Percentiles rank a stretch among this genome's conserved stretches.
phyloP scores from a whole-genome alignment of 345 rosid genomes.

The Anastatica hierochuntica region DNA sequence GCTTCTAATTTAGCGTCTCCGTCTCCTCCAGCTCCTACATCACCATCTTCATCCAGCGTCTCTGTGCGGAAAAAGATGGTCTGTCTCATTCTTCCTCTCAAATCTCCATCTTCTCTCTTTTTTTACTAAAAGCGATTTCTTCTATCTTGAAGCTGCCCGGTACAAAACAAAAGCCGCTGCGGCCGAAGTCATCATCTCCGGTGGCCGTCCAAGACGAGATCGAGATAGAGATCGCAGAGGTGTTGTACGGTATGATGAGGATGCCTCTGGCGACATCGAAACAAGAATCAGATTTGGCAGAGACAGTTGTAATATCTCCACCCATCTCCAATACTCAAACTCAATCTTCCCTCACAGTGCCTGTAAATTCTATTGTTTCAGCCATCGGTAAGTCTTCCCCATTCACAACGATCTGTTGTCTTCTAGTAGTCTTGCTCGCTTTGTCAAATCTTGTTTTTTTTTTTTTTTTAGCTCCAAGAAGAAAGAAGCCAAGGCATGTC shows the following conservation, averaged over 20 bases:
- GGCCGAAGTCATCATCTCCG: conserved; percentile 54
- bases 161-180: conserved; percentile 52
- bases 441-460: neutral
- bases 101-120: neutral
- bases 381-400: conserved; percentile 45
- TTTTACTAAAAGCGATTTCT: conserved; percentile 2
- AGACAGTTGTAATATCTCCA: conserved; percentile 49
- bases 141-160: conserved; percentile 57
- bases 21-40: conserved; percentile 53
- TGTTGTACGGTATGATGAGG: conserved; percentile 81
- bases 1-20: conserved; percentile 48
- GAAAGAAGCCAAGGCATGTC: conserved; percentile 78
- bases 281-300: conserved; percentile 48
- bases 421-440: neutral
- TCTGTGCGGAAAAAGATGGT: conserved; percentile 81
- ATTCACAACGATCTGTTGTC: neutral
- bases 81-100: conserved; percentile 14
- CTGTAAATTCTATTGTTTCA: conserved; percentile 49
- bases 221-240: conserved; percentile 98
- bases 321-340: conserved; percentile 67
- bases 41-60: conserved; percentile 84
- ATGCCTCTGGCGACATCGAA: conserved; percentile 63
- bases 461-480: conserved; percentile 69
- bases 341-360: conserved; percentile 47
- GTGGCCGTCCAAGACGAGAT: conserved; percentile 74